Evolutionary conservation across 257 asterid genomes (phyloP).

Genomic region (Ballota nigra): DNA sequence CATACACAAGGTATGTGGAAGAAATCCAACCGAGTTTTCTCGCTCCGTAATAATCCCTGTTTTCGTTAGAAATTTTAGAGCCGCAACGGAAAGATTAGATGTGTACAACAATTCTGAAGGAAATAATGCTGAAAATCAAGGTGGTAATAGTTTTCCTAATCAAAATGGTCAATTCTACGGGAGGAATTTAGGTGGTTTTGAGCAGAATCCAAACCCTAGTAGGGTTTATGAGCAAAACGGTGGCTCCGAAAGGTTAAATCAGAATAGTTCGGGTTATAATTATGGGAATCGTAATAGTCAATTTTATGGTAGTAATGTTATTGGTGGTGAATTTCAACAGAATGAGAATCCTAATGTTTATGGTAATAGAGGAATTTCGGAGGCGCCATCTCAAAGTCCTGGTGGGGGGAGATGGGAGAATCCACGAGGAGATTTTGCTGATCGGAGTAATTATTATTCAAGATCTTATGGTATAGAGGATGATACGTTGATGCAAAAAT

Average conservation of each 20-base stretch:
- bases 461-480: slow-evolving; percentile 19
- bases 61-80: slow-evolving; percentile 33
- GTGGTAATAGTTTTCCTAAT: slow-evolving; percentile 7
- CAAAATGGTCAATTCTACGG: slow-evolving; percentile 32
- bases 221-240: slow-evolving; percentile 36
- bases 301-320: slow-evolving; percentile 11
- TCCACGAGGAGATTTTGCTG: slow-evolving; percentile 20
- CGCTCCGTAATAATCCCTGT: slow-evolving; percentile 10
- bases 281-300: slow-evolving; percentile 6
- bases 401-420: slow-evolving; percentile 22
- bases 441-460: slow-evolving; percentile 20
- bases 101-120: slow-evolving; percentile 29
- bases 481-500: slow-evolving; percentile 21
- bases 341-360: slow-evolving; percentile 20
- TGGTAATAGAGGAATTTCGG: slow-evolving; percentile 7
- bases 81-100: slow-evolving; percentile 53
- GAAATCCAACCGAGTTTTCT: slow-evolving; percentile 12
- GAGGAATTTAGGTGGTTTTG: slow-evolving; percentile 20
- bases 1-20: slow-evolving; percentile 41
- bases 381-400: slow-evolving; percentile 3
- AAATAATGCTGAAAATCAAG: slow-evolving; percentile 22
- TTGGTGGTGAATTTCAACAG: slow-evolving; percentile 6
- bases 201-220: slow-evolving; percentile 28
- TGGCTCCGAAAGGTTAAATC: slow-evolving; percentile 9
- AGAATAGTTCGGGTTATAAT: background rate